A percentile compares a stretch with the other conserved stretches of the same genome.
These are phyloP conservation scores for Huntiella moniliformis DNA, from an alignment of 2,329 filamentous ascomycete genomes.

Conservation along the genomic window DNA sequence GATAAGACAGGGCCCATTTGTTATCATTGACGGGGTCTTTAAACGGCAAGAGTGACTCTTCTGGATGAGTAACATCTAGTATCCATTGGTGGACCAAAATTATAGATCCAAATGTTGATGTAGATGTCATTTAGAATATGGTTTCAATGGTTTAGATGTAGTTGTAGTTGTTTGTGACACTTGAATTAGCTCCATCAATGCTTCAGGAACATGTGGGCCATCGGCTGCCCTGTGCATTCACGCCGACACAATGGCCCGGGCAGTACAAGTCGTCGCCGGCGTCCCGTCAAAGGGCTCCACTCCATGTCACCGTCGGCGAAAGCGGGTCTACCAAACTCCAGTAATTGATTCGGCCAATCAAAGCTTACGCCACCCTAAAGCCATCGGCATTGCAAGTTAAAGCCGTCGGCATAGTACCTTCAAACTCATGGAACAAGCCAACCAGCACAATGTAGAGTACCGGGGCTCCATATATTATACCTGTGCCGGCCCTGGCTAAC, in stretches of 20 bases:
- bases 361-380: background rate
- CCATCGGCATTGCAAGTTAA: background rate
- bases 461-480: too few species aligned
- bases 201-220: background rate
- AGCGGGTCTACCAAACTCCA: background rate
- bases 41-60: background rate
- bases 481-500: background rate
- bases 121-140: too few species aligned
- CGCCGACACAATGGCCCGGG: background rate
- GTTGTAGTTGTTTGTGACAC: background rate
- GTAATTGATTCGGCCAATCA: background rate
- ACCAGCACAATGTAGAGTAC: too few species aligned
- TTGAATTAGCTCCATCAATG: background rate
- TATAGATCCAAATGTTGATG: too few species aligned
- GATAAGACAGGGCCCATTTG: background rate
- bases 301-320: background rate
- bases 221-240: slow-evolving; percentile 4
- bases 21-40: background rate
- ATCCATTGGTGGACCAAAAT: too few species aligned
- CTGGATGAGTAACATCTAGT: too few species aligned
- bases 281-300: too few species aligned
- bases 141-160: too few species aligned
- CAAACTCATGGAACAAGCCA: too few species aligned
- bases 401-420: too few species aligned
- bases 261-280: background rate